Conservation (phyloP, 495 filamentous ascomycete species). For the Talaromyces borbonicus region DNA sequence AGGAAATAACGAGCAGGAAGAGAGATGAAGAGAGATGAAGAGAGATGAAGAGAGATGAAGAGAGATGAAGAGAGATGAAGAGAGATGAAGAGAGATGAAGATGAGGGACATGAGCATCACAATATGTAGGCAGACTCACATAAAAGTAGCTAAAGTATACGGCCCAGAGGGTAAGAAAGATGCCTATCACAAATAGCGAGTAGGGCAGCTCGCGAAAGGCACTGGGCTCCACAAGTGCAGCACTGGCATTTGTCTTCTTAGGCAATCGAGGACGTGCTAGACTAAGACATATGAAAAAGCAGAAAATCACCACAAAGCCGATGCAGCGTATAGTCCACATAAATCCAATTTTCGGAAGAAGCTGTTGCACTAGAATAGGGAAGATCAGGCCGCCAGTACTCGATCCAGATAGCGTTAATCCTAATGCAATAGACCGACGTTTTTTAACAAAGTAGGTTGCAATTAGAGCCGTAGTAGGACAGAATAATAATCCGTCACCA, state of each 20-base stretch:
- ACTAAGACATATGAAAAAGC: slow-evolving; percentile 9
- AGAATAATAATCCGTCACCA: slow-evolving; percentile 64
- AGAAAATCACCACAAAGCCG: slow-evolving; percentile 24
- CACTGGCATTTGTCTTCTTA: slow-evolving; percentile 26
- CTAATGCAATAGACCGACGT: slow-evolving; percentile 58
- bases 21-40: too few species aligned
- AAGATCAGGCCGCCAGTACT: slow-evolving; percentile 72
- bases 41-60: too few species aligned
- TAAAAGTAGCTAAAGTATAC: slow-evolving; percentile 30
- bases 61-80: too few species aligned
- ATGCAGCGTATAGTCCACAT: slow-evolving; percentile 28
- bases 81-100: too few species aligned
- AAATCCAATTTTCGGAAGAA: slow-evolving; percentile 46
- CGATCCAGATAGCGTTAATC: slow-evolving; percentile 54
- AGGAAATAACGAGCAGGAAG: too few species aligned
- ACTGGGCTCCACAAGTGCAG: slow-evolving; percentile 25
- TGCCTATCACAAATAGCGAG: slow-evolving; percentile 18
- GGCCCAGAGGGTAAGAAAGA: slow-evolving; percentile 26
- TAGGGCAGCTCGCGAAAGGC: slow-evolving; percentile 28
- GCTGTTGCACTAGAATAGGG: slow-evolving; percentile 56
- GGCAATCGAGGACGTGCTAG: slow-evolving; percentile 21
- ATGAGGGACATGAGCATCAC: not conserved
- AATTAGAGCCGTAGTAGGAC: slow-evolving; percentile 57
- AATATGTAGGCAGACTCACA: not conserved
- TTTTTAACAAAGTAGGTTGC: slow-evolving; percentile 69